Base-by-base conservation (phyloP, 352 stramenopile genomes). In the Pythium periplocum region DNA sequence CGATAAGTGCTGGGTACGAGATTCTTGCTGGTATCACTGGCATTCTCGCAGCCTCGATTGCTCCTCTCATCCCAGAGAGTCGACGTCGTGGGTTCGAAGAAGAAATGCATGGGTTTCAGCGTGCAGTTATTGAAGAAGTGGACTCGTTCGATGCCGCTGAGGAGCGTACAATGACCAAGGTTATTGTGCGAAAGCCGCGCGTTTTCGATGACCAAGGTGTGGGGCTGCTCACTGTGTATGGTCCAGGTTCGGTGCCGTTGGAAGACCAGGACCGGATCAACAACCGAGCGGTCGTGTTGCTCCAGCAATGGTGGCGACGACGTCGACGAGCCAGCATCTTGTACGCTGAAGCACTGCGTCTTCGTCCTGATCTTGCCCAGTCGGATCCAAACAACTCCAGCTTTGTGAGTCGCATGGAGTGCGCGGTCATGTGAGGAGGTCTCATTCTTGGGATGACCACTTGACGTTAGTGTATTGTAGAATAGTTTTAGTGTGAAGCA, bases 221-320 rank as follows among this genome's bases (percentile, higher is more conserved):
- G 30, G 85, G 85, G 2, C 64, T 95, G 34, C 58, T 95, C 6
- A 87, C 79, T 8, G 75, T 92, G 37, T 95, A 95, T 51, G 85
- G 85, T 3, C 81, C 85, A 3, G 85, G 85, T 38, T 90, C 83
- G n/a, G 69, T 93, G 37, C 85, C 85, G n/a, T 71, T 90, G 62
- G 85, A 95, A 78, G 83, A 95, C 50, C 85, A 95, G 63, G 78
- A 90, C 41, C 82, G 79, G 30, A 93, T 95, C 55, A 83, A 95
- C 52, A 75, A 88, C 52, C 80, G 82, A 44, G 83, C 85, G 0
- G 80, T 89, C 26, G 68, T 95, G 11, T 43, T 92, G 32, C 40
- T 95, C 35, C 84, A 95, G 53, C 70, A 91, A 11, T 95, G 84
- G 84, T 95, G 84, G 84, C 78, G 84, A 11, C 77, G 84, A 4